phyloP scores from a whole-genome alignment of 371 early-diverging fungal species.

The Circinella umbellata region DNA sequence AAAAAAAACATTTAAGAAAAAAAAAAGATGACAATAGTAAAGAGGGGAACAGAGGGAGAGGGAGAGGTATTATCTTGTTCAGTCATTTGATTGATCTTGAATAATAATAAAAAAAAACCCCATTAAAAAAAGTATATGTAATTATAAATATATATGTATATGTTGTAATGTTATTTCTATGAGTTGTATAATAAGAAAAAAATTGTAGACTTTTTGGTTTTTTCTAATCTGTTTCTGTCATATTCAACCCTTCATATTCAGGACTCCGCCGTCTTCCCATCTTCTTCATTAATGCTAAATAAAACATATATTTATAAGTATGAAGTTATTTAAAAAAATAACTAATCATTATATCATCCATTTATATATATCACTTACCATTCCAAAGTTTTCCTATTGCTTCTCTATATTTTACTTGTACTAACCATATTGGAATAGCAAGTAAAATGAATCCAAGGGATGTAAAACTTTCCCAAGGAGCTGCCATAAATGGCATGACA shows the following conservation, averaged over 20 bases:
- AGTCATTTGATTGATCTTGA: no score
- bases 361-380: conserved; percentile 22
- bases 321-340: background rate
- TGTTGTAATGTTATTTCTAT: background rate
- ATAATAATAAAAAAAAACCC: no score
- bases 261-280: conserved; percentile 27
- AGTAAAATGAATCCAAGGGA: conserved; percentile 45
- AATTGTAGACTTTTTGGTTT: background rate
- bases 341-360: background rate
- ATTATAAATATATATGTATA: no score
- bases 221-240: conserved; percentile 34
- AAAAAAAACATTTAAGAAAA: background rate
- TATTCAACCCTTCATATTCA: conserved; percentile 51
- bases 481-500: conserved; percentile 64
- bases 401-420: conserved; percentile 47
- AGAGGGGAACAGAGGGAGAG: no score
- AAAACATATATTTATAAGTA: background rate
- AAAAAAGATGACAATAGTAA: no score
- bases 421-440: conserved; percentile 57
- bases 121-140: no score
- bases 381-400: conserved; percentile 29
- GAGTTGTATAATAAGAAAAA: background rate
- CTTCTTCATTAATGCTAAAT: conserved; percentile 22
- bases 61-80: no score
- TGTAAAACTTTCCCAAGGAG: conserved; percentile 60